These are phyloP conservation scores for Alnus glutinosa DNA, from an alignment of 306 rosid species.

Conservation along the genomic window DNA sequence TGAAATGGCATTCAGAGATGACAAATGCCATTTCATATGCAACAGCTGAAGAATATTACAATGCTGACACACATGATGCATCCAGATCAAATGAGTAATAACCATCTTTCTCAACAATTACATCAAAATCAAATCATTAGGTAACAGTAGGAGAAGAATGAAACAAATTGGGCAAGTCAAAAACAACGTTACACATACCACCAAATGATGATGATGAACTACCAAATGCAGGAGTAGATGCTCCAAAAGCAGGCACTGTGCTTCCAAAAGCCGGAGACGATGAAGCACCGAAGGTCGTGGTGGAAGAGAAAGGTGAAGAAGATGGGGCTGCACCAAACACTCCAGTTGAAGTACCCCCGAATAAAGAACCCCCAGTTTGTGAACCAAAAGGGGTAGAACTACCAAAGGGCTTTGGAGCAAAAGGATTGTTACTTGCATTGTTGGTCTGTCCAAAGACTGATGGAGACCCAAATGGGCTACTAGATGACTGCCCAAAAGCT, in stretches of 20 bases:
- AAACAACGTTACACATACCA: constrained; percentile 39
- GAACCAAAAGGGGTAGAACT: constrained; percentile 75
- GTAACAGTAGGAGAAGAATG: neutral
- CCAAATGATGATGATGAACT: constrained; percentile 59
- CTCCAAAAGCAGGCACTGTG: constrained; percentile 67
- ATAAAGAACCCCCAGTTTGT: constrained; percentile 61
- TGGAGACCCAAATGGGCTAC: constrained; percentile 83
- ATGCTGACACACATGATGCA: neutral
- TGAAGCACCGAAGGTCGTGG: constrained; percentile 39
- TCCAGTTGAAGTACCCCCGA: constrained; percentile 91
- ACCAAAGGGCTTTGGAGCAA: constrained; percentile 85
- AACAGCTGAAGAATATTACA: neutral
- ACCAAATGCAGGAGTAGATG: constrained; percentile 73
- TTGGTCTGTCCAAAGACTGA: constrained; percentile 74
- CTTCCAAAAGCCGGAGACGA: constrained; percentile 78
- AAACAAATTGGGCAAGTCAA: neutral
- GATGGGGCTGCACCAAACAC: constrained; percentile 83
- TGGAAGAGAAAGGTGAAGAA: constrained; percentile 63
- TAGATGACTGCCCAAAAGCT: constrained; percentile 91
- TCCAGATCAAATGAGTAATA: too few species aligned
- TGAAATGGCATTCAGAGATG: neutral
- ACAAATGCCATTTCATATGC: neutral
- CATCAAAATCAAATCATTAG: neutral
- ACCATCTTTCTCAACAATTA: neutral
- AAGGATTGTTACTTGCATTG: constrained; percentile 64